Percentiles rank a stretch among this genome's conserved stretches.
Evolutionary conservation across 202 grass and related monocot genomes (phyloP).

Genomic region (Cymbopogon flexuosus): DNA sequence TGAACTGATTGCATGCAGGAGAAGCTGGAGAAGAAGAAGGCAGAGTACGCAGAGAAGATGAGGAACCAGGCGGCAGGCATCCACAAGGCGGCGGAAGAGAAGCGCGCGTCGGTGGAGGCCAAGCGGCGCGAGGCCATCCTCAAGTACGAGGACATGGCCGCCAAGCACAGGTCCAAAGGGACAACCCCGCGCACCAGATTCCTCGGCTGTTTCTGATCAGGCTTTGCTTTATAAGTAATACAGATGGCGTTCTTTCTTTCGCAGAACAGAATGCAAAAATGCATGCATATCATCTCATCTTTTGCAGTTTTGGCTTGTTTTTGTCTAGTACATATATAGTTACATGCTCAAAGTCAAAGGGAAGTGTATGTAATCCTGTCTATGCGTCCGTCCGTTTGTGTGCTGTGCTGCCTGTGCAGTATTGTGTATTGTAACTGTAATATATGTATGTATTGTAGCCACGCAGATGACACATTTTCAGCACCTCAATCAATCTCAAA

Average conservation of each 20-base stretch:
- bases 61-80: conserved; percentile 32
- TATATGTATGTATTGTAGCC: neutral
- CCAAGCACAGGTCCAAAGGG: conserved; percentile 22
- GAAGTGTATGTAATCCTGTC: no score
- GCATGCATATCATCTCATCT: no score
- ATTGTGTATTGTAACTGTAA: neutral
- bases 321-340: no score
- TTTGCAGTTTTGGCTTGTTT: no score
- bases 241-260: no score
- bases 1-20: conserved; percentile 26
- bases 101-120: conserved; percentile 30
- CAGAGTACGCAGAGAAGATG: conserved; percentile 40
- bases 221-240: no score
- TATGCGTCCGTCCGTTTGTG: no score
- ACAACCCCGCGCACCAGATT: conserved; percentile 5
- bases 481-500: neutral
- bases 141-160: conserved; percentile 25
- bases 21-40: conserved; percentile 44
- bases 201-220: neutral
- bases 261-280: neutral
- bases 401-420: no score
- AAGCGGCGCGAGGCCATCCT: conserved; percentile 13
- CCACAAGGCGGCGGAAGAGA: conserved; percentile 46
- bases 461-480: neutral
- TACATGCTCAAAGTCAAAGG: no score